Base-by-base conservation (phyloP, 768 basidiomycete species). In the Cystofilobasidium capitatum region DNA sequence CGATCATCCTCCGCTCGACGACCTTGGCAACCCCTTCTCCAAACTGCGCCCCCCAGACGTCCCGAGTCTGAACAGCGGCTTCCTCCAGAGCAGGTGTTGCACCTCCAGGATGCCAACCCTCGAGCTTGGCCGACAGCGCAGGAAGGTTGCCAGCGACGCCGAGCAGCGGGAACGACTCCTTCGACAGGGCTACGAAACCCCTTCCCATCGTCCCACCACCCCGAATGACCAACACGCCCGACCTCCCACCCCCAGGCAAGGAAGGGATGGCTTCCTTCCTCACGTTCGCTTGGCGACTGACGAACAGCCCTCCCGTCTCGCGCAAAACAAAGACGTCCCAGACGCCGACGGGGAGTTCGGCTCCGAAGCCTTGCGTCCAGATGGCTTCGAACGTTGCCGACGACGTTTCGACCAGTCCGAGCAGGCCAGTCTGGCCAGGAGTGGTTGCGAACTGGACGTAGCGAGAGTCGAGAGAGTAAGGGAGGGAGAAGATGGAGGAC, bases 381-480 rank as follows among this genome's bases (percentile, higher is more conserved):
- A 33, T 26, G 17, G 17, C 33, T 26, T 31, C 51, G 29, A 55
- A 31, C 51, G 51, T 22, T 26, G 29, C 51, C 17, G 51, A 55
- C 10, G 51, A 55, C 51, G 51, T 55, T 31, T 55, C 51, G 4
- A 5, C 6, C 7, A 55, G 51, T 5, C 51, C 17, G 51, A n/a
- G 29, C 4, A 55, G 51, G 12, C 51, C 51, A 14, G 51, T 33
- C 29, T 55, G 29, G 51, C 7, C 51, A 3, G 51, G 51, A 9
- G 51, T 33, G 51, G 44, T 40, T 6, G 59, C 59, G 36, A 67
- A 29, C 26, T 49, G 59, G n/a, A 42, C 49, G 47, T 67, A 67
- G 3, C 20, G 39, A 7, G 35, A 36, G 59, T 67, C 66, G n/a
- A 55, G 26, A 17, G 17, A 31, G 26, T 29, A 17, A 13, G 51